A percentile compares a stretch with the other conserved stretches of the same genome.
Evolutionary conservation across 2,329 filamentous ascomycete species (phyloP).

Genomic region (Bisporella sp.): DNA sequence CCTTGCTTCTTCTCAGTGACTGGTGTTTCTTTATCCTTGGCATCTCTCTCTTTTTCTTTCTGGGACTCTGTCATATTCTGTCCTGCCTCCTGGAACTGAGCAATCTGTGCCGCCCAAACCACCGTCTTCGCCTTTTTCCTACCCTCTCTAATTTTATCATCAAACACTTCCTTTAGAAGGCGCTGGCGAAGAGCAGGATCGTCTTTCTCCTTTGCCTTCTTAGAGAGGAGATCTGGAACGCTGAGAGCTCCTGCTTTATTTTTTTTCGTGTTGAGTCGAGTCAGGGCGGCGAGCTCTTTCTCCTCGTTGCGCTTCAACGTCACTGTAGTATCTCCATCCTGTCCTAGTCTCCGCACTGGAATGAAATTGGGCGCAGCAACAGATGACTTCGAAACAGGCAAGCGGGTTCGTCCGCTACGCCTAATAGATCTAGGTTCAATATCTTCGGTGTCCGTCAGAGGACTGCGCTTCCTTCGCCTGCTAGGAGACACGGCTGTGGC

Average conservation of each 20-base stretch:
- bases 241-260: slow-evolving; percentile 35
- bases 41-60: slow-evolving; percentile 12
- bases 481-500: slow-evolving; percentile 5
- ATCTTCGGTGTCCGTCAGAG: slow-evolving; percentile 8
- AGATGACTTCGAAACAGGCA: slow-evolving; percentile 20
- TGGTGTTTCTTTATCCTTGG: slow-evolving; percentile 16
- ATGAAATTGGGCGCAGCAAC: slow-evolving; percentile 24
- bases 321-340: slow-evolving; percentile 23
- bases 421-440: slow-evolving; percentile 18
- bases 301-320: slow-evolving; percentile 30
- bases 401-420: slow-evolving; percentile 25
- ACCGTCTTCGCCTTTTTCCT: slow-evolving; percentile 22
- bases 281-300: slow-evolving; percentile 36
- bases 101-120: slow-evolving; percentile 25
- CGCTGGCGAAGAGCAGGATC: slow-evolving; percentile 31
- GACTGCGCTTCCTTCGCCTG: slow-evolving; percentile 15
- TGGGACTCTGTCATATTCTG: slow-evolving; percentile 16
- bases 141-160: slow-evolving; percentile 22
- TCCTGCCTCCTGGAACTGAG: slow-evolving; percentile 21
- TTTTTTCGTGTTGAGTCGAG: slow-evolving; percentile 37
- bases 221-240: slow-evolving; percentile 24
- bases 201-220: slow-evolving; percentile 32
- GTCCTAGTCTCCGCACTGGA: slow-evolving; percentile 23
- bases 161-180: slow-evolving; percentile 27
- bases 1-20: slow-evolving; percentile 16